Percentiles rank a stretch among this genome's conserved stretches.
phyloP scores from a whole-genome alignment of 257 asterid species.

The Solanum chilense region DNA sequence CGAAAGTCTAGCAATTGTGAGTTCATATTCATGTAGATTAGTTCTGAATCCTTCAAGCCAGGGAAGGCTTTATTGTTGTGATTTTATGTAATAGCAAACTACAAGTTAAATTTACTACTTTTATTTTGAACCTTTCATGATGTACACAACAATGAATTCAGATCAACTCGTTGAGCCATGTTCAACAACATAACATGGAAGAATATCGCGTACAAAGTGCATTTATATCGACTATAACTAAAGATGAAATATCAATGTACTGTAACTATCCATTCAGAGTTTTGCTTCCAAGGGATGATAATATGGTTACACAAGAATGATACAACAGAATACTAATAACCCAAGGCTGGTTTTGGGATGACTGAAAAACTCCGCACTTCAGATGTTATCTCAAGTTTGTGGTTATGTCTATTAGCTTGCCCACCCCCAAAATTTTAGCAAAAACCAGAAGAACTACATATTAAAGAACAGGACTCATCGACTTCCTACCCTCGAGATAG shows the following conservation, averaged over 20 bases:
- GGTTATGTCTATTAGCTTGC: background rate
- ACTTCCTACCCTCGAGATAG: background rate
- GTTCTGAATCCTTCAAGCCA: background rate
- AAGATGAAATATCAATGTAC: background rate
- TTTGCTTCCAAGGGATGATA: background rate
- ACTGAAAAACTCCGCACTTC: background rate
- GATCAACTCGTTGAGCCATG: accelerated
- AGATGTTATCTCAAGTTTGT: background rate
- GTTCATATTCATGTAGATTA: background rate
- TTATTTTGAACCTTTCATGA: background rate
- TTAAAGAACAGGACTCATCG: background rate
- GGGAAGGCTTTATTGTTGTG: background rate
- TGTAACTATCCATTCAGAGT: background rate
- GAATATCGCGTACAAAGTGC: background rate
- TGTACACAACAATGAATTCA: background rate
- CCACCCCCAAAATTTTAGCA: background rate
- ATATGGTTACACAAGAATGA: background rate
- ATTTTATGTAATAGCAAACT: background rate
- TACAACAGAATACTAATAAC: background rate
- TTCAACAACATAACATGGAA: background rate
- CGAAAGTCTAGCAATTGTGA: background rate
- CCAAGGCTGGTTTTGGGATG: background rate
- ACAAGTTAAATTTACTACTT: background rate
- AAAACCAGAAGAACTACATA: background rate
- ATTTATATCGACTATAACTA: background rate